Conservation (phyloP, 805 yeast species). For the Myxozyma kluyveri region DNA sequence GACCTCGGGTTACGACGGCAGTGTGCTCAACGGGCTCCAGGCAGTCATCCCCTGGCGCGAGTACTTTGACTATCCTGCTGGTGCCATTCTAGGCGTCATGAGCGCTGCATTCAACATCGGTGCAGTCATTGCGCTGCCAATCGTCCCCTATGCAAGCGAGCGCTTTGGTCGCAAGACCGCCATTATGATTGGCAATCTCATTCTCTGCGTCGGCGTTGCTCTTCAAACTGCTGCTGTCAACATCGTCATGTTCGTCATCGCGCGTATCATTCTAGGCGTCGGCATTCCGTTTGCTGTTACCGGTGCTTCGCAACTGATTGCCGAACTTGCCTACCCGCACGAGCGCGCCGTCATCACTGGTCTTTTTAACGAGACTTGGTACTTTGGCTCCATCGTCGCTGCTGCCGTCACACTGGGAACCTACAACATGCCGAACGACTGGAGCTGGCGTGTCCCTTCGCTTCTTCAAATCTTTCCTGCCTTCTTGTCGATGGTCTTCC, state of each 20-base stretch:
- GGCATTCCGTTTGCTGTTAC: constrained; percentile 9
- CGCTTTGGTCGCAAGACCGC: constrained; percentile 45
- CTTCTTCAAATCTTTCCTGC: constrained; percentile 43
- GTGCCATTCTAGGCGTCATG: constrained; percentile 43
- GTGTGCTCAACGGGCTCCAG: constrained; percentile 54
- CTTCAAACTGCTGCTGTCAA: constrained; percentile 28
- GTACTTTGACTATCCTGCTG: constrained; percentile 43
- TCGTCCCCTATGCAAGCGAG: constrained; percentile 33
- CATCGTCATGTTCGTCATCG: constrained; percentile 20
- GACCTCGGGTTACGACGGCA: constrained; percentile 50
- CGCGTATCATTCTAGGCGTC: constrained; percentile 19
- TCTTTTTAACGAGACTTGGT: constrained; percentile 52
- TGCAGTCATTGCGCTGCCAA: background rate
- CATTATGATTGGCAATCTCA: constrained; percentile 7
- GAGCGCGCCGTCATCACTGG: constrained; percentile 40
- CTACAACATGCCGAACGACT: background rate
- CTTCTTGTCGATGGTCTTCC: constrained; percentile 35
- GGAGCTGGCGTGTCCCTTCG: constrained; percentile 43
- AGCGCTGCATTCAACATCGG: constrained; percentile 20
- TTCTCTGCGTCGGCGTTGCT: constrained; percentile 10
- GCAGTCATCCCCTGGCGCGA: constrained; percentile 44
- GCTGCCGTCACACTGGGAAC: constrained; percentile 29
- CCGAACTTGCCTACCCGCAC: constrained; percentile 19
- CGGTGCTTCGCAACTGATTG: constrained; percentile 10
- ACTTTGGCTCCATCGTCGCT: constrained; percentile 48